Base-by-base conservation (phyloP, 108 stramenopile genomes). In the Cyclostephanos tholiformis region DNA sequence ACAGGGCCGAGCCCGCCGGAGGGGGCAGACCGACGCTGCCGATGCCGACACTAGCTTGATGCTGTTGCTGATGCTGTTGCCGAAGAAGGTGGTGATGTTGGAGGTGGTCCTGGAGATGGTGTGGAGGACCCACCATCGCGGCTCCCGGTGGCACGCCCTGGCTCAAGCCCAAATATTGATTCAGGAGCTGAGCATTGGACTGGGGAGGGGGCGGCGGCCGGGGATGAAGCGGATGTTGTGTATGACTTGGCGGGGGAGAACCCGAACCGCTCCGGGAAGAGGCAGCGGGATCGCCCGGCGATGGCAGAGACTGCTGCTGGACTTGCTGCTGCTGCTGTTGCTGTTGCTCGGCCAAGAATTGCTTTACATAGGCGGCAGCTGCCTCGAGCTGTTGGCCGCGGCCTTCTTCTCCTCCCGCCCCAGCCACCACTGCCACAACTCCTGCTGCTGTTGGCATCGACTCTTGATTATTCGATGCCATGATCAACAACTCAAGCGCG, bases 261-360 rank as follows among this genome's bases (percentile, higher is more conserved):
- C 13, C 22, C 35, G 27, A 23, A 0, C 27, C 56, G 22, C 20
- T 12, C 20, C 11, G 20, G 13, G 56, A 25, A 13, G 32, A 32
- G 32, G 56, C 23, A 27, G 12, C 27, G 56, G 27, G 56, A 25
- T 57, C 56, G 26, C 56, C 27, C 23, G 56, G 8, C 1, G 52
- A 9, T 19, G 25, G 19, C 49, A 53, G 52, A 20, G 20, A 26
- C 13, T 13, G 56, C 25, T 26, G 56, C 3, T 57, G 57, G 53
- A 55, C 53, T 16, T 68, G 67, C 9, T 23, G 52, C 52, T 50
- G 51, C 38, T 58, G 69, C 8, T 52, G 49, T 9, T 67, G 67
- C 25, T 71, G 69, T 19, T 71, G 58, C 69, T 71, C 61, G 59
- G 69, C 59, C 16, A 63, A 20, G 39, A 71, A 41, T 60, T 71